Evolutionary conservation across 345 rosid genomes (phyloP), one percentile per base, ranked within the genome.

Genomic region (Orychophragmus violaceus): DNA sequence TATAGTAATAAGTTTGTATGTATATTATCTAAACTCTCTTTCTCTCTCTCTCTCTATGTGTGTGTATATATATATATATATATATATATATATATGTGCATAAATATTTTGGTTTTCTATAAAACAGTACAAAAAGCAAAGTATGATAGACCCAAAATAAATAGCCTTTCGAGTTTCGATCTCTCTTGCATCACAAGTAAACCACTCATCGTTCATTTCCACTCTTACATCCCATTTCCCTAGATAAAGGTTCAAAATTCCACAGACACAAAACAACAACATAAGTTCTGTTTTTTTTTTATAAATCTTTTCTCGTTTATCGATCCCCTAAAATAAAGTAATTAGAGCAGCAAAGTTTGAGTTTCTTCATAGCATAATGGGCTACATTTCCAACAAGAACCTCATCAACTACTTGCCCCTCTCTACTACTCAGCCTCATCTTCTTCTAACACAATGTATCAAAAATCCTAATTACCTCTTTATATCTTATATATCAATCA

Each of bases 391-490:
- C 69, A 42, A 32, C 63, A 53, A 52, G 48, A 52, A 48, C 58
- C 65, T 68, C 56, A 32, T 35, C 60, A 59, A 28, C 54, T 28
- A 27, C 49, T 25, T 69, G 12, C 39, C 58, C 10, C 46, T 62
- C 21, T 28, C 57, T 54, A 41, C 74, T 17, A 46, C 58, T 55
- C 62, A 62, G 24, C 41, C 70, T 55, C 65, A 18, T 63, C 69
- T 52, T 54, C 42, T 25, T 25, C 7, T 4, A 30, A 11, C 68
- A 30, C 75, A 70, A 5, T 55, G 75, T 71, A 64, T 14, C 23
- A 39, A 16, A 25, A 22, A 29, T 10, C 32, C 8, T 7, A 11
- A 18, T 17, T 3, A 48, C 19, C 35, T 54, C 46, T 62, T 25
- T 4, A 14, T 41, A 6, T 48, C 14, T 50, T 29, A 11, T 23